Conservation (phyloP, 345 rosid genomes). For the Clausena lansium region DNA sequence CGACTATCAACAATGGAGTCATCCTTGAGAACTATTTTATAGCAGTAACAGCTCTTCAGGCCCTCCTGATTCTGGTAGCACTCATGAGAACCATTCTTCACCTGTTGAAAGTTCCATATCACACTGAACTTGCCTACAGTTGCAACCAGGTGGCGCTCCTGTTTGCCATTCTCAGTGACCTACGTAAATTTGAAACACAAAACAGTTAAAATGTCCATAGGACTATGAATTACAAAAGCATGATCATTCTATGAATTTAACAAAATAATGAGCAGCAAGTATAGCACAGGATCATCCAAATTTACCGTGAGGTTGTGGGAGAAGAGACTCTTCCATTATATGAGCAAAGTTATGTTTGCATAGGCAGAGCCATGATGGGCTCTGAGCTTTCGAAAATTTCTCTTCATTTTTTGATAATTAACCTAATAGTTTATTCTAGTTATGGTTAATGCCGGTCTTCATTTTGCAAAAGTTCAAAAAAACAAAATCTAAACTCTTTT, state of each 20-base stretch:
- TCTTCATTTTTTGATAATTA: too few relatives aligned
- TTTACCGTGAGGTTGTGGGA: not conserved
- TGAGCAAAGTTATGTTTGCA: not conserved
- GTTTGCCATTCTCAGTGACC: constrained; percentile 85
- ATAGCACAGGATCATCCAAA: not conserved
- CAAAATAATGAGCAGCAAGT: not conserved
- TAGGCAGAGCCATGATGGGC: not conserved
- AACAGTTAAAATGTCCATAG: not conserved
- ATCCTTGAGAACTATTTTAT: constrained; percentile 81
- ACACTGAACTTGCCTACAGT: constrained; percentile 97
- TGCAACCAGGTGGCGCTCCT: constrained; percentile 90
- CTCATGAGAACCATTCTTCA: constrained; percentile 72
- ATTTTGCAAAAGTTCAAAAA: not conserved
- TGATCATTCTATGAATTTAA: not conserved
- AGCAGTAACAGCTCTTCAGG: constrained; percentile 86
- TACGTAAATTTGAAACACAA: constrained; percentile 20
- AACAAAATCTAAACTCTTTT: not conserved
- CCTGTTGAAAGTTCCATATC: constrained; percentile 85
- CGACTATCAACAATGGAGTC: constrained; percentile 95
- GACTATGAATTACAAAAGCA: not conserved
- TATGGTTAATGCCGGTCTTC: not conserved
- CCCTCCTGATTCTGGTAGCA: constrained; percentile 79
- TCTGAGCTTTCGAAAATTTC: not conserved
- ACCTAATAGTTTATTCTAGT: not conserved
- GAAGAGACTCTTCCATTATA: too few relatives aligned